Percentiles rank a stretch among this genome's conserved stretches.
Evolutionary conservation across 306 rosid species (phyloP).

Genomic region (Trifolium dubium): DNA sequence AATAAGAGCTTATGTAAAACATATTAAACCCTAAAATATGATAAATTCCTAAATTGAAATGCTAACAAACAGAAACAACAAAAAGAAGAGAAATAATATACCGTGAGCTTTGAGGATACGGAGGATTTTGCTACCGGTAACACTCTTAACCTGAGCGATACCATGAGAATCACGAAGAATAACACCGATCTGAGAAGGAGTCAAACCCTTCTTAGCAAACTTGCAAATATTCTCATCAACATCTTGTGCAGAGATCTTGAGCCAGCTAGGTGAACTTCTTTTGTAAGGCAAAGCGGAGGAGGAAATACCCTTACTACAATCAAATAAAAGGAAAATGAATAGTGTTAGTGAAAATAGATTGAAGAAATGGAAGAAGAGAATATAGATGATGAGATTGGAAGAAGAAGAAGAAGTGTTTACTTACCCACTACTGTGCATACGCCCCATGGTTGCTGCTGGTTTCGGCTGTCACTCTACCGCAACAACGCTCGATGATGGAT

Average conservation of each 20-base stretch:
- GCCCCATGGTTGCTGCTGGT: conserved; percentile 48
- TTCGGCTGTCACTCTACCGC: not conserved
- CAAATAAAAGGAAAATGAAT: not conserved
- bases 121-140: conserved; percentile 71
- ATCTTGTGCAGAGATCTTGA: conserved; percentile 70
- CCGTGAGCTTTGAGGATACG: conserved; percentile 78
- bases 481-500: not conserved
- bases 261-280: conserved; percentile 76
- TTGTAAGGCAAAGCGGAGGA: conserved; percentile 76
- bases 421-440: conserved; percentile 83
- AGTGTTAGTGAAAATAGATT: not conserved
- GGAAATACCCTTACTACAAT: conserved; percentile 77
- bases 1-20: too few species aligned
- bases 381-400: not conserved
- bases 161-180: conserved; percentile 80
- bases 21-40: too few species aligned
- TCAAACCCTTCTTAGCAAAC: conserved; percentile 78
- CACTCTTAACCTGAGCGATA: conserved; percentile 73
- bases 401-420: not conserved
- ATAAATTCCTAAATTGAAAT: not conserved
- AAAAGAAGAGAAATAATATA: not conserved
- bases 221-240: conserved; percentile 77
- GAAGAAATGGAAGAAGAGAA: not conserved
- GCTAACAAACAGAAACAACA: not conserved
- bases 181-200: conserved; percentile 85